A percentile compares a stretch with the other conserved stretches of the same genome.
Evolutionary conservation across 2,329 filamentous ascomycete genomes (phyloP).

Genomic region (Colletotrichum acutatum): DNA sequence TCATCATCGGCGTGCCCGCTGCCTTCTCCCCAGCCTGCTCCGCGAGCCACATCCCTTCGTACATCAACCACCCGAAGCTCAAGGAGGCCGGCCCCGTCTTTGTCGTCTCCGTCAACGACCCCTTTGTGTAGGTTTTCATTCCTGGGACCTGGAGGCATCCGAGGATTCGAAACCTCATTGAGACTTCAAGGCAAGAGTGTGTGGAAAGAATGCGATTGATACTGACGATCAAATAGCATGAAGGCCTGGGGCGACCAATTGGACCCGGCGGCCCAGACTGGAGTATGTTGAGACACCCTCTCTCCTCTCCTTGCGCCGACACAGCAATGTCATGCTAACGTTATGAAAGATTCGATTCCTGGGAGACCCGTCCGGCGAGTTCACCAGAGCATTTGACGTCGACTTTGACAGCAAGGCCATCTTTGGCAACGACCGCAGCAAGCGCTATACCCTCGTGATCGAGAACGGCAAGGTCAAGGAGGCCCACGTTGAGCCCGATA

Average conservation of each 20-base stretch:
- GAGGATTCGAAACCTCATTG: not conserved
- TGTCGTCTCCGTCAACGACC: slow-evolving; percentile 92
- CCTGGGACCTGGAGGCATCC: no score
- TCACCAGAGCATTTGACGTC: slow-evolving; percentile 86
- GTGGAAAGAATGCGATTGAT: slow-evolving; percentile 22
- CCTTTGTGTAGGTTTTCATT: slow-evolving; percentile 81
- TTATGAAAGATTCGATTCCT: slow-evolving; percentile 85
- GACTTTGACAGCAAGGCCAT: slow-evolving; percentile 82
- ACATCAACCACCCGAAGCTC: slow-evolving; percentile 82
- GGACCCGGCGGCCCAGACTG: slow-evolving; percentile 79
- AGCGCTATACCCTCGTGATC: slow-evolving; percentile 87
- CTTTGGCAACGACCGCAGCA: slow-evolving; percentile 85
- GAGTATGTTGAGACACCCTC: slow-evolving; percentile 66
- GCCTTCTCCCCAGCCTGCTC: slow-evolving; percentile 74
- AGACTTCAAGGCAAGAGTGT: not conserved
- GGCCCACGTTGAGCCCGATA: slow-evolving; percentile 87
- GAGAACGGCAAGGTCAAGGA: slow-evolving; percentile 88
- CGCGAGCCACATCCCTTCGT: slow-evolving; percentile 82
- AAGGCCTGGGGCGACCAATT: slow-evolving; percentile 87
- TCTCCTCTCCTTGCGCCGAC: not conserved
- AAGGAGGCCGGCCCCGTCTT: slow-evolving; percentile 87
- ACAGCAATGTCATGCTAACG: slow-evolving; percentile 1
- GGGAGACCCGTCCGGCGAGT: slow-evolving; percentile 81
- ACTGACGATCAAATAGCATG: slow-evolving; percentile 67
- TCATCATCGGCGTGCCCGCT: slow-evolving; percentile 88